Evolutionary conservation across 768 basidiomycete species (phyloP).

Genomic region (Russula foetens): DNA sequence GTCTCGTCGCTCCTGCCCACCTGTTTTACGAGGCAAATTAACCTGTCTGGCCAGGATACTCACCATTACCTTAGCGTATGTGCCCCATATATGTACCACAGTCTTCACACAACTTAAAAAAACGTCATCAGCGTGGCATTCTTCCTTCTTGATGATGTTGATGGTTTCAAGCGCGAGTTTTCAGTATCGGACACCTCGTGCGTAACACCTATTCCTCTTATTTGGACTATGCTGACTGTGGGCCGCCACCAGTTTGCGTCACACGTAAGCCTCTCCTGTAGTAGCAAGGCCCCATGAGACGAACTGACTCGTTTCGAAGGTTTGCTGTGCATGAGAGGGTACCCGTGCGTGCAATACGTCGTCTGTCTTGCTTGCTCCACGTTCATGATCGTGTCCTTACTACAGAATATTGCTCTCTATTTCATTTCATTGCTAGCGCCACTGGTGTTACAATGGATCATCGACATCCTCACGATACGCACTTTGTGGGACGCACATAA

Average conservation of each 20-base stretch:
- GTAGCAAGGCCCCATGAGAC: not conserved
- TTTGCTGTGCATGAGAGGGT: slow-evolving; percentile 71
- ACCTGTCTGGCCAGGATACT: slow-evolving; percentile 42
- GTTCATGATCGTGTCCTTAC: slow-evolving; percentile 3
- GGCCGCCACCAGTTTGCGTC: slow-evolving; percentile 25
- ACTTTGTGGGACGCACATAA: slow-evolving; percentile 88
- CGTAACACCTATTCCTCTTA: slow-evolving; percentile 24
- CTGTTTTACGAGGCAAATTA: not conserved
- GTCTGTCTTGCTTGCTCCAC: not conserved
- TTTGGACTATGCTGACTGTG: slow-evolving; percentile 19
- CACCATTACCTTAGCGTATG: slow-evolving; percentile 60
- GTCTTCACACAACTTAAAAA: slow-evolving; percentile 23
- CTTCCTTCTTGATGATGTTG: slow-evolving; percentile 53
- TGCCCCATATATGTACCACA: slow-evolving; percentile 10
- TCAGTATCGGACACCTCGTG: slow-evolving; percentile 72
- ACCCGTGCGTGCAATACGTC: slow-evolving; percentile 39
- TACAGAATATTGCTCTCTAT: slow-evolving; percentile 22
- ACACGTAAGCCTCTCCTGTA: slow-evolving; percentile 29
- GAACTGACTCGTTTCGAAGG: slow-evolving; percentile 28
- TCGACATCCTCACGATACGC: slow-evolving; percentile 67
- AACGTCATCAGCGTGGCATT: slow-evolving; percentile 38
- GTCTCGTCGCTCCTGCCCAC: slow-evolving; percentile 18
- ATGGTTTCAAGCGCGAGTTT: slow-evolving; percentile 71
- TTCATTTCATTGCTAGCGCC: slow-evolving; percentile 54
- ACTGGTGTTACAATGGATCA: slow-evolving; percentile 53